phyloP scores from a whole-genome alignment of 768 basidiomycete species.

The Suillus brevipes region DNA sequence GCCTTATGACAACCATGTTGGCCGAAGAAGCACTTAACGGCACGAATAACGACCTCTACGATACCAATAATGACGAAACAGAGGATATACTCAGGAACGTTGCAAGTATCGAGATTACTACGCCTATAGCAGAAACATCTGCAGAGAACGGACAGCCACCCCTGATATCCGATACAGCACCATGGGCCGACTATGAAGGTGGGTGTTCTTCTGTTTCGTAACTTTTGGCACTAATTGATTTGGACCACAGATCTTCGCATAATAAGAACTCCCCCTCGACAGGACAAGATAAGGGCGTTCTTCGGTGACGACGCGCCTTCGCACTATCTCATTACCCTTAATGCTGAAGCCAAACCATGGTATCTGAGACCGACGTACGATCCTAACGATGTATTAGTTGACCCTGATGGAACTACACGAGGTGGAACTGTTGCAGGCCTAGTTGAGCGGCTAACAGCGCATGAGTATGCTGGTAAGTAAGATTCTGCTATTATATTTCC shows the following conservation, averaged over 20 bases:
- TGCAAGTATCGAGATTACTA: constrained; percentile 7
- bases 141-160: constrained; percentile 16
- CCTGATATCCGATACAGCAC: neutral
- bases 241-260: constrained; percentile 15
- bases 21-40: constrained; percentile 21
- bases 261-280: constrained; percentile 21
- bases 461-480: constrained; percentile 56
- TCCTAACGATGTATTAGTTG: constrained; percentile 58
- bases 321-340: constrained; percentile 40
- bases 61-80: constrained; percentile 14
- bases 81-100: constrained; percentile 15
- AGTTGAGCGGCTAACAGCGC: constrained; percentile 65
- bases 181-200: constrained; percentile 21
- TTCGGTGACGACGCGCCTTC: constrained; percentile 54
- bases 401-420: constrained; percentile 60
- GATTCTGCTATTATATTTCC: neutral
- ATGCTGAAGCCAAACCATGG: constrained; percentile 51
- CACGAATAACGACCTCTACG: constrained; percentile 13
- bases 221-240: neutral
- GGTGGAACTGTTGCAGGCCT: constrained; percentile 63
- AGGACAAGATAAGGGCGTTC: constrained; percentile 47
- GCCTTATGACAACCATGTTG: constrained; percentile 31
- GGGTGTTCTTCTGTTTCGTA: neutral
- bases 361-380: constrained; percentile 59
- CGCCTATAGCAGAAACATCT: constrained; percentile 10